phyloP scores from a whole-genome alignment of 352 stramenopile genomes.

The Globisporangium viniferum region DNA sequence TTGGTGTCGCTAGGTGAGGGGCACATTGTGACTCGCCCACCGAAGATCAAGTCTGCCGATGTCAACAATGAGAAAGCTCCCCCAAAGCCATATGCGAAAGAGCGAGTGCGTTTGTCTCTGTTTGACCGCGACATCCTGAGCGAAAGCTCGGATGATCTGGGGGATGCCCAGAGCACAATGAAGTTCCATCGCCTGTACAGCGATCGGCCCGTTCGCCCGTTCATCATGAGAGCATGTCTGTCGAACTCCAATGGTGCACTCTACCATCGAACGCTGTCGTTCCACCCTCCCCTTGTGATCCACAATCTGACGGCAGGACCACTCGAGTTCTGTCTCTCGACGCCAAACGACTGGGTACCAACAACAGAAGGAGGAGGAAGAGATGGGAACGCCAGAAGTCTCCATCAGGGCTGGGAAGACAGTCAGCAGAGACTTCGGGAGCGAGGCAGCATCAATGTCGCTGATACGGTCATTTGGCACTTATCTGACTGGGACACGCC shows the following conservation, averaged over 20 bases:
- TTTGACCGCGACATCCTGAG: slow-evolving; percentile 40
- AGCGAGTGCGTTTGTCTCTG: slow-evolving; percentile 63
- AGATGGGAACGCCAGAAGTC: slow-evolving; percentile 27
- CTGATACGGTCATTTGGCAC: slow-evolving; percentile 81
- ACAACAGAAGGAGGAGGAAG: slow-evolving; percentile 28
- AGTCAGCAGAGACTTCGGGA: slow-evolving; percentile 73
- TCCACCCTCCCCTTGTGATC: slow-evolving; percentile 74
- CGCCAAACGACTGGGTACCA: slow-evolving; percentile 69
- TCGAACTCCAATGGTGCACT: slow-evolving; percentile 50
- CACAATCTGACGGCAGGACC: slow-evolving; percentile 73
- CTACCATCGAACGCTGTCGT: slow-evolving; percentile 74
- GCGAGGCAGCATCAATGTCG: slow-evolving; percentile 71
- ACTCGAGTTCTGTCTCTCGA: slow-evolving; percentile 72
- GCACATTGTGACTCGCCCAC: slow-evolving; percentile 69
- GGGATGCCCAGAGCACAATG: slow-evolving; percentile 41
- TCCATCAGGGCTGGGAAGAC: slow-evolving; percentile 70
- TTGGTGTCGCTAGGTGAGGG: slow-evolving; percentile 69
- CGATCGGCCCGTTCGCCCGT: slow-evolving; percentile 73
- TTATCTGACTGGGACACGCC: slow-evolving; percentile 75
- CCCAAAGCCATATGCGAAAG: slow-evolving; percentile 72
- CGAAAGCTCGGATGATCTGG: slow-evolving; percentile 28
- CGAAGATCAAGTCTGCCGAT: slow-evolving; percentile 44
- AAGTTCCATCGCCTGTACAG: slow-evolving; percentile 80
- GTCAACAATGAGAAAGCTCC: slow-evolving; percentile 17
- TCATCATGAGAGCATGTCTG: slow-evolving; percentile 72